These are phyloP conservation scores for Fusarium pseudonygamai DNA, from an alignment of 2,329 filamentous ascomycete genomes.

Conservation along the genomic window DNA sequence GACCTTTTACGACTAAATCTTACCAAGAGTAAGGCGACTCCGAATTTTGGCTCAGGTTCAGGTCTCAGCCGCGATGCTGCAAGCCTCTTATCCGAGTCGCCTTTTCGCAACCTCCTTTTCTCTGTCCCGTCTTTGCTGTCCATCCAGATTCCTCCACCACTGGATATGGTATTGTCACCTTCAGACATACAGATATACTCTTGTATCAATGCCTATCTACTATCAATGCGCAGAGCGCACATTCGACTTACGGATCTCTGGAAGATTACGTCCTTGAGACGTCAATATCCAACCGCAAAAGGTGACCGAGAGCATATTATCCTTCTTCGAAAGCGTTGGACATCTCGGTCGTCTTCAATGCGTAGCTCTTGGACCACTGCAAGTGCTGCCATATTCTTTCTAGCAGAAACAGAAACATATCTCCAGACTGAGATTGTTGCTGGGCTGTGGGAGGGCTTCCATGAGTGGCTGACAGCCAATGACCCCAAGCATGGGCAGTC, in stretches of 20 bases:
- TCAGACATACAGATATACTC: constrained; percentile 84
- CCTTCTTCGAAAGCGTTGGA: constrained; percentile 71
- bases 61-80: constrained; percentile 47
- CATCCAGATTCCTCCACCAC: constrained; percentile 77
- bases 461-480: constrained; percentile 72
- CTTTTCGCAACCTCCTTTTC: constrained; percentile 84
- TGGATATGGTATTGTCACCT: constrained; percentile 86
- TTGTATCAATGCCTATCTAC: constrained; percentile 84
- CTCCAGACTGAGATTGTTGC: constrained; percentile 90
- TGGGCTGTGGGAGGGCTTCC: constrained; percentile 82
- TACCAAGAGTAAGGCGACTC: constrained; percentile 57
- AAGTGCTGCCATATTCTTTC: constrained; percentile 86
- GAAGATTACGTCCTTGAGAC: constrained; percentile 82
- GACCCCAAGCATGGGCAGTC: constrained; percentile 43
- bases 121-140: constrained; percentile 76
- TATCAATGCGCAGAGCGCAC: constrained; percentile 86
- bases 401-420: constrained; percentile 87
- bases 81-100: constrained; percentile 57
- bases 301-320: constrained; percentile 68
- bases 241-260: constrained; percentile 85
- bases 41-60: constrained; percentile 51
- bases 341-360: constrained; percentile 71
- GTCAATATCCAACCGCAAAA: constrained; percentile 77
- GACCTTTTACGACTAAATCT: constrained; percentile 76
- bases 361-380: constrained; percentile 90